phyloP scores from a whole-genome alignment of 1,139 yeast species.

The Geotrichum bryndzae region DNA sequence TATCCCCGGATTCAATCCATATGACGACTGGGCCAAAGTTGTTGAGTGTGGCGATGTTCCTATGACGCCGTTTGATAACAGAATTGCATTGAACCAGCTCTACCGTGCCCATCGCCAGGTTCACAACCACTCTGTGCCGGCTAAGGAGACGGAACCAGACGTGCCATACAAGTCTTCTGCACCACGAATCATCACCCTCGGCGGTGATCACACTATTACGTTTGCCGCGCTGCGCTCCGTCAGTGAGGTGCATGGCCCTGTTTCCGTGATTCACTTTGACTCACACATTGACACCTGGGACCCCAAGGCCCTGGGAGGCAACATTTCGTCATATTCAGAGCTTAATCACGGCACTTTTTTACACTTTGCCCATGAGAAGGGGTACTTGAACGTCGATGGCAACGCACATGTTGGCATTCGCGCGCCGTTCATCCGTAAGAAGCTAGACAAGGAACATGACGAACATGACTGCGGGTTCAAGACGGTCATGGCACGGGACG shows the following conservation, averaged over 20 bases:
- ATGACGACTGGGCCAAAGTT: conserved; percentile 48
- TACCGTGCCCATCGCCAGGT: conserved; percentile 52
- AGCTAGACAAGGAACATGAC: conserved; percentile 55
- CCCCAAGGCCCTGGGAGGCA: conserved; percentile 67
- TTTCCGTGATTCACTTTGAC: conserved; percentile 67
- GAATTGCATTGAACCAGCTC: conserved; percentile 66
- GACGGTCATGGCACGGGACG: conserved; percentile 61
- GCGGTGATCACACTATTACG: conserved; percentile 74
- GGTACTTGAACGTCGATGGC: conserved; percentile 41
- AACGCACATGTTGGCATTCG: conserved; percentile 68
- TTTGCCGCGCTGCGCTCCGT: conserved; percentile 64
- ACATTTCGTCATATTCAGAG: conserved; percentile 36
- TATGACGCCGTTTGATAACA: conserved; percentile 73
- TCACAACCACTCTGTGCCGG: conserved; percentile 64
- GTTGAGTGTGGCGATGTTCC: conserved; percentile 80
- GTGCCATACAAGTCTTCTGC: conserved; percentile 5
- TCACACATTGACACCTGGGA: conserved; percentile 71
- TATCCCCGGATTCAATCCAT: conserved; percentile 61
- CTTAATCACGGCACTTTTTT: conserved; percentile 74
- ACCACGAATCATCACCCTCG: conserved; percentile 60
- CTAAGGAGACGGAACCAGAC: conserved; percentile 32
- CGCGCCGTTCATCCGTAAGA: conserved; percentile 40
- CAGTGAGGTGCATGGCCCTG: conserved; percentile 51
- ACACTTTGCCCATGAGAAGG: conserved; percentile 59
- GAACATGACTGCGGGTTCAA: conserved; percentile 55